Conservation (phyloP, 495 filamentous ascomycete genomes). For the Aspergillus coremiiformis region DNA sequence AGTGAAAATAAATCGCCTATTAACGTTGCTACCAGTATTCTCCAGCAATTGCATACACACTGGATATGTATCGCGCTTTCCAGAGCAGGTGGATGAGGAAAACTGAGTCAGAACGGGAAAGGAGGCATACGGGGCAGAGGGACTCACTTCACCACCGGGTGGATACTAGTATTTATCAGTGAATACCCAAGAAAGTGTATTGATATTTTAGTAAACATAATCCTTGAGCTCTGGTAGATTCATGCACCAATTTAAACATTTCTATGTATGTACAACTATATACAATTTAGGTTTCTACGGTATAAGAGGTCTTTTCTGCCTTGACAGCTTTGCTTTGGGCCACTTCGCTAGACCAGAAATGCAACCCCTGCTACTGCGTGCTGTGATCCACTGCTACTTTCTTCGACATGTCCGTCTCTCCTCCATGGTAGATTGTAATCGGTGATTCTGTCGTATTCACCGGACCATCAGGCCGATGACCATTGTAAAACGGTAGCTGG, state of each 20-base stretch:
- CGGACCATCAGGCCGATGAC: neutral
- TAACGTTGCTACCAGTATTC: slow-evolving; percentile 44
- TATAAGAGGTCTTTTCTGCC: neutral
- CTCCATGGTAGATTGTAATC: too few relatives aligned
- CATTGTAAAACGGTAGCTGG: neutral
- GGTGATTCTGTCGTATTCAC: too few relatives aligned
- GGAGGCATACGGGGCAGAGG: slow-evolving; percentile 14
- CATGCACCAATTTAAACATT: too few relatives aligned
- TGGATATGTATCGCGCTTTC: slow-evolving; percentile 61
- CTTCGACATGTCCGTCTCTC: neutral
- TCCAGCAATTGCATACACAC: slow-evolving; percentile 69
- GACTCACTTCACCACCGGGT: slow-evolving; percentile 11
- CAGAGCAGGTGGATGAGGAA: slow-evolving; percentile 8
- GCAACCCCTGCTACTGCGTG: neutral
- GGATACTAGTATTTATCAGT: slow-evolving; percentile 10
- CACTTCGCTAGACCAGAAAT: neutral
- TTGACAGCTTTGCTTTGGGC: too few relatives aligned
- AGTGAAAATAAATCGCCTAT: neutral
- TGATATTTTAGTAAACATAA: neutral
- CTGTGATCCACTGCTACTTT: neutral
- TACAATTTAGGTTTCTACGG: neutral
- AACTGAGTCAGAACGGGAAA: slow-evolving; percentile 9
- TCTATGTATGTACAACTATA: neutral
- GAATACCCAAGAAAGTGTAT: neutral
- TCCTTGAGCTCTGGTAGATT: too few relatives aligned